Conservation (phyloP, 306 rosid genomes). For the Prunus mongolica region DNA sequence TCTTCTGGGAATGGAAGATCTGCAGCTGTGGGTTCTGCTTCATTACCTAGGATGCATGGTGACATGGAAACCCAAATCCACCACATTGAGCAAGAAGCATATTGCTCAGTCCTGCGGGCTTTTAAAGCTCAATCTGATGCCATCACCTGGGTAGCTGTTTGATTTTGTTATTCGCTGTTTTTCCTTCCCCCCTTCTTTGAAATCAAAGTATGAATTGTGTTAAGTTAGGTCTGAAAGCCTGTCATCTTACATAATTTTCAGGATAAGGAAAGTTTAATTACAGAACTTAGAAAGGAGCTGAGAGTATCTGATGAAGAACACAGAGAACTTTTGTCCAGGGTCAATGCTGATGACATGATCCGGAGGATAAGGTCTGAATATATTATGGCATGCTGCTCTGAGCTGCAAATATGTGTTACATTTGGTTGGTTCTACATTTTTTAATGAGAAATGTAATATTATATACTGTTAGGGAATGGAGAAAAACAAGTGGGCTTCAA, state of each 20-base stretch:
- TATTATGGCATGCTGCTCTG: constrained; percentile 12
- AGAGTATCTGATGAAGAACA: constrained; percentile 57
- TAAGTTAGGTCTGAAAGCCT: background rate
- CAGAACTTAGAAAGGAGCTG: constrained; percentile 52
- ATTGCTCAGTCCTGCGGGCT: constrained; percentile 48
- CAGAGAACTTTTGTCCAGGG: constrained; percentile 48
- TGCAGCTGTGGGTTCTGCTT: constrained; percentile 32
- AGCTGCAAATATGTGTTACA: background rate
- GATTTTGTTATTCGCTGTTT: constrained; percentile 6
- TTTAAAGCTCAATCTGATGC: constrained; percentile 60
- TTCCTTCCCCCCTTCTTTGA: background rate
- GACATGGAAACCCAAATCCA: constrained; percentile 57
- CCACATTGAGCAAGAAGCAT: constrained; percentile 51
- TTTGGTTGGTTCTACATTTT: constrained; percentile 4
- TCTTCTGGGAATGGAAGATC: constrained; percentile 43
- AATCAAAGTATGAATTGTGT: background rate
- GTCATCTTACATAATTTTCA: constrained; percentile 11
- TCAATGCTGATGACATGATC: constrained; percentile 48
- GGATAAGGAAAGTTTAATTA: constrained; percentile 54
- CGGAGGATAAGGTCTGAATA: constrained; percentile 41
- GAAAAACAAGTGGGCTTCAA: constrained; percentile 69
- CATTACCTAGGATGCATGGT: constrained; percentile 35
- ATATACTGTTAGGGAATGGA: constrained; percentile 75
- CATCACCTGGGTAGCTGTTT: constrained; percentile 47
- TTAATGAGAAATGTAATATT: constrained; percentile 7